Evolutionary conservation across 176 grass and related monocot genomes (phyloP), one percentile per base, ranked within the genome.

Genomic region (Eleusine coracana): DNA sequence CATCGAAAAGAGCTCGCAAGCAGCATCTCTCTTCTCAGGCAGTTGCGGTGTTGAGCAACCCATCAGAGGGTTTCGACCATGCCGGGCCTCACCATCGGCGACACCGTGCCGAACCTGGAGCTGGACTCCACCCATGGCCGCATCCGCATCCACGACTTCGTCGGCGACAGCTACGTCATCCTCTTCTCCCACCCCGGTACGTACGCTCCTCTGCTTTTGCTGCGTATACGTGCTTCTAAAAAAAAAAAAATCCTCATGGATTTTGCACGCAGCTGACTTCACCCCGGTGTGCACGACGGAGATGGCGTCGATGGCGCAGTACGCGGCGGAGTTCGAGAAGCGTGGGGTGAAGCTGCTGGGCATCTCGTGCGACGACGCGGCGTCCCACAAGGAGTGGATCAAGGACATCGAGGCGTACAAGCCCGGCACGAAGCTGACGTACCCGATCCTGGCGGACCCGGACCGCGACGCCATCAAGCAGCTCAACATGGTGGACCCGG

Each of bases 201-300:
- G 5, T 2, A 20, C 1, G 1, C 13, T 25, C 25, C 25, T 25
- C 25, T 60, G 21, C 58, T 61, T 61, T 10, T 21, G 52, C 52
- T 18, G 5, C 15, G 0, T 20, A 45, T 45, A 8, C 41, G 16
- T 58, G 55, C 55, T 8, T 58, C 17, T 61, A 3, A 60, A 60
- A 5, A 60, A 59, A 2, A 59, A 59, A 23, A 56, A n/a, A 46
- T 46, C 44, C 7, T 46, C 55, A 60, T 60, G 56, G 21, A 10
- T 60, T 18, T 12, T 49, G 10, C 7, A 10, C 25, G 31, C 82
- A 97, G 91, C 70, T 3, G 96, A 98, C 40, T 98, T 95, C 83
- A 93, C 96, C 5, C 96, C 87, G 18, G 96, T 98, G 17, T 98
- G 96, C 96, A 98, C 91, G 38, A 95, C 96, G 77, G 96, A 98